Base-by-base conservation (phyloP, 2,329 filamentous ascomycete genomes). In the Proliferodiscus dingleyae region DNA sequence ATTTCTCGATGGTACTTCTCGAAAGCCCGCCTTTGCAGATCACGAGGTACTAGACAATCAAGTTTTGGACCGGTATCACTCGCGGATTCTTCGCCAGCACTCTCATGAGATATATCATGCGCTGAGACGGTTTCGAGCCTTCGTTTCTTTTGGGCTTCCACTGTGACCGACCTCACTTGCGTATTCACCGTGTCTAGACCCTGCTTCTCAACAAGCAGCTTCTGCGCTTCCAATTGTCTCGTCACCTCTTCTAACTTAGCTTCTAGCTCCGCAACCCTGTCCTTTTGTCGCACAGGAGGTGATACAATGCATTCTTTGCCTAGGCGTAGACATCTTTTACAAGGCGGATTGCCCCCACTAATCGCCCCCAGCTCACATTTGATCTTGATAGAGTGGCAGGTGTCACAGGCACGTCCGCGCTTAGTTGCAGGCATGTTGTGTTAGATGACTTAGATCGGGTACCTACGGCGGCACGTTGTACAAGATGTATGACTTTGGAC, bases 301-400 rank as follows among this genome's bases (percentile, higher is more conserved):
- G 45, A 43, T 3, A 47, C 18, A 4, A 24, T 32, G 37, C 45
- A 47, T 11, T 11, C 33, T 33, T 47, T 47, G 1, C 45, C 45
- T 2, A 47, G 34, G 2, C 45, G 39, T n/a, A 34, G 19, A 39
- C 45, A 47, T 21, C 45, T 18, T 30, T 43, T 8, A 30, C 45
- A 47, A 5, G 45, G 45, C 11, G 45, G 45, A n/a, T n/a, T n/a
- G n/a, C n/a, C n/a, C n/a, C n/a, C n/a, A 13, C 15, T 9, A 7
- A 23, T 8, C 1, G 44, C n/a, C 9, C 44, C 44, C 13, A 46
- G 44, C 26, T 46, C 44, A 18, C 44, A 46, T 30, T 46, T 46
- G 22, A 46, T 46, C 15, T 46, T 46, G 13, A 46, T 41, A 11
- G 16, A 29, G 24, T 46, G 44, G 32, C 44, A 46, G 4, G 24